Evolutionary conservation across 2,329 filamentous ascomycete species (phyloP).

Genomic region (Ceratocystis ficicola): DNA sequence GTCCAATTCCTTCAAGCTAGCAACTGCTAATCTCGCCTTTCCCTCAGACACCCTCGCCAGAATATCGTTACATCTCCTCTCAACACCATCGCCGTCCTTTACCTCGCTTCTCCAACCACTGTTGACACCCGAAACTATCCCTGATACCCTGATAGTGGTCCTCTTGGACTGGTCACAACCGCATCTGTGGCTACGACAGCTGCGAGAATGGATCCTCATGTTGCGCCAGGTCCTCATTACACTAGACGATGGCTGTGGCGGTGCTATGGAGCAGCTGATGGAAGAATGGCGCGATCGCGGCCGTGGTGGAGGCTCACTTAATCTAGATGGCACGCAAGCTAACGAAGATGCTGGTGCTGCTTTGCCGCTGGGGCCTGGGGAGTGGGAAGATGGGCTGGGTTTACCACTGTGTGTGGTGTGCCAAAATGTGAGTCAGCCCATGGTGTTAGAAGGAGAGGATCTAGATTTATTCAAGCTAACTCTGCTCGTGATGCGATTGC

Average conservation of each 20-base stretch:
- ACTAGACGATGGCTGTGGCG: slow-evolving; percentile 63
- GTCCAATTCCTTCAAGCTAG: neutral
- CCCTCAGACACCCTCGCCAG: slow-evolving; percentile 69
- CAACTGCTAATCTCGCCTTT: neutral
- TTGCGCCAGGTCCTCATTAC: slow-evolving; percentile 64
- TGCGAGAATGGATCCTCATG: slow-evolving; percentile 80
- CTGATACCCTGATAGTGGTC: slow-evolving; percentile 77
- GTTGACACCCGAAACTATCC: slow-evolving; percentile 69
- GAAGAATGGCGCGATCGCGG: slow-evolving; percentile 65
- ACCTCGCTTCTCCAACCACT: slow-evolving; percentile 72
- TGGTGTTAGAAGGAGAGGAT: neutral
- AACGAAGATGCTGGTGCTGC: slow-evolving; percentile 54
- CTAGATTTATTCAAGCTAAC: neutral
- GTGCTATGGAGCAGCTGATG: slow-evolving; percentile 79
- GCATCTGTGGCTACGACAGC: slow-evolving; percentile 79
- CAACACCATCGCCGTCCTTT: slow-evolving; percentile 73
- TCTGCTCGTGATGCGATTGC: neutral
- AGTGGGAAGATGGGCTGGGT: slow-evolving; percentile 84
- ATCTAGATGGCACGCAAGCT: slow-evolving; percentile 51
- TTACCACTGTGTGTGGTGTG: slow-evolving; percentile 88
- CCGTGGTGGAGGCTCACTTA: slow-evolving; percentile 49
- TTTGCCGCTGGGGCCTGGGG: slow-evolving; percentile 71
- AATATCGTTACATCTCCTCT: slow-evolving; percentile 77
- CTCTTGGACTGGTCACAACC: slow-evolving; percentile 93
- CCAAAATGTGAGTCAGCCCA: slow-evolving; percentile 58